Evolutionary conservation across 257 asterid species (phyloP).

Genomic region (Nemophila menziesii): DNA sequence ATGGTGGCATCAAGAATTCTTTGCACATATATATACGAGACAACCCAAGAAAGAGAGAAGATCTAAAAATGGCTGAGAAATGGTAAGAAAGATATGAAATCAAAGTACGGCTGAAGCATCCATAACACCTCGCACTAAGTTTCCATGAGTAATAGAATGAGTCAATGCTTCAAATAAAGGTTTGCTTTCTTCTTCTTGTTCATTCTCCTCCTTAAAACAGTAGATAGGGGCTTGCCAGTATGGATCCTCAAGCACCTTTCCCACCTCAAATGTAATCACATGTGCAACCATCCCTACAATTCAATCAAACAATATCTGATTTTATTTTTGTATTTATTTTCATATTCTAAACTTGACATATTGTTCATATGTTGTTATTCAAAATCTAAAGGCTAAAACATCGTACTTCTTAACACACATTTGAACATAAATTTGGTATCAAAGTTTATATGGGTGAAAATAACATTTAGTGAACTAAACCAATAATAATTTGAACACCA

Average conservation of each 20-base stretch:
- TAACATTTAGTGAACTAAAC: no score
- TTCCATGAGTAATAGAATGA: slow-evolving; percentile 6
- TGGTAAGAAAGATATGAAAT: background rate
- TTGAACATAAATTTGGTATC: no score
- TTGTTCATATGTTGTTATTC: no score
- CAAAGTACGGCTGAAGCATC: slow-evolving; percentile 6
- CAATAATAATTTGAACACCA: no score
- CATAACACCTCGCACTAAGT: slow-evolving; percentile 21
- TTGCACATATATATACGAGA: no score
- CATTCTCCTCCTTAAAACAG: slow-evolving; percentile 33
- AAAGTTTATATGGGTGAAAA: no score
- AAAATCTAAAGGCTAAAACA: no score
- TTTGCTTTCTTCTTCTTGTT: background rate
- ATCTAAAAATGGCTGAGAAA: background rate
- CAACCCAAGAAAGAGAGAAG: slow-evolving; percentile 20
- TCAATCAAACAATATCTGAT: no score
- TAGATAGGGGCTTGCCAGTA: slow-evolving; percentile 73
- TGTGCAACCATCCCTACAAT: slow-evolving; percentile 66
- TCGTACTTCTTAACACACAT: no score
- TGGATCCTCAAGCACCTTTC: slow-evolving; percentile 68
- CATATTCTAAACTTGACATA: no score
- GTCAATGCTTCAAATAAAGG: slow-evolving; percentile 9
- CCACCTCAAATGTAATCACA: slow-evolving; percentile 81
- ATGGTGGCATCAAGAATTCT: no score
- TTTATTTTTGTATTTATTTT: background rate